These are phyloP conservation scores for Ambrosia hybrid DNA, from an alignment of 140 eudicot species.

Conservation along the genomic window DNA sequence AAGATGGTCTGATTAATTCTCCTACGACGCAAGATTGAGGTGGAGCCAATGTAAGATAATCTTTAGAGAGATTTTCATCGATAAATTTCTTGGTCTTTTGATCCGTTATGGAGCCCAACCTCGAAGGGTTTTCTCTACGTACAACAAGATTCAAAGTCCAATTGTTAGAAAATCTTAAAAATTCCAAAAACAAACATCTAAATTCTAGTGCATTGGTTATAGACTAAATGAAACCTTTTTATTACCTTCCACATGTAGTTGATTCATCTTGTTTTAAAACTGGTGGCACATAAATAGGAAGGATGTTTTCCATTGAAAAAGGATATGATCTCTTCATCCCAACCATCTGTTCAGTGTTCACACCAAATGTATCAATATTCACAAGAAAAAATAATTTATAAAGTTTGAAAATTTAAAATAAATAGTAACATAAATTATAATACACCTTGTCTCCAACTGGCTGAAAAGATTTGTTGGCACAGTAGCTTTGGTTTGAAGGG, in stretches of 20 bases:
- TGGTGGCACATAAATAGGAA: slow-evolving; percentile 25
- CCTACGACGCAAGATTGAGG: slow-evolving; percentile 32
- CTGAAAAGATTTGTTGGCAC: slow-evolving; percentile 45
- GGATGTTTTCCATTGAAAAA: slow-evolving; percentile 46
- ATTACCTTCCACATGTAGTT: slow-evolving; percentile 41
- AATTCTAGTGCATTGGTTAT: too few relatives aligned
- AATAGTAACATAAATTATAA: slow-evolving; percentile 29
- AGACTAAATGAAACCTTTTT: background rate
- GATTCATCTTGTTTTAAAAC: slow-evolving; percentile 41
- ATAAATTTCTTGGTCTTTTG: slow-evolving; percentile 25
- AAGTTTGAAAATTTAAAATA: background rate
- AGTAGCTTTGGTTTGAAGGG: slow-evolving; percentile 85
- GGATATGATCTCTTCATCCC: slow-evolving; percentile 73
- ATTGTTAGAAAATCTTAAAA: background rate
- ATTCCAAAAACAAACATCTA: background rate
- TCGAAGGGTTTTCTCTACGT: slow-evolving; percentile 53
- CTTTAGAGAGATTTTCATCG: slow-evolving; percentile 45
- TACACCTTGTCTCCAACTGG: slow-evolving; percentile 63
- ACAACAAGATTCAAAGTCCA: slow-evolving; percentile 9
- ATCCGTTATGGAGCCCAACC: slow-evolving; percentile 26
- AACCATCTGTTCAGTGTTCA: slow-evolving; percentile 41
- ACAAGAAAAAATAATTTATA: background rate
- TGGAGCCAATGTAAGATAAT: slow-evolving; percentile 72
- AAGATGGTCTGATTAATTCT: slow-evolving; percentile 18
- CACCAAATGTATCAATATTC: background rate